Evolutionary conservation across 805 yeast species (phyloP), one percentile per base, ranked within the genome.

Genomic region (Ogataea allantospora): DNA sequence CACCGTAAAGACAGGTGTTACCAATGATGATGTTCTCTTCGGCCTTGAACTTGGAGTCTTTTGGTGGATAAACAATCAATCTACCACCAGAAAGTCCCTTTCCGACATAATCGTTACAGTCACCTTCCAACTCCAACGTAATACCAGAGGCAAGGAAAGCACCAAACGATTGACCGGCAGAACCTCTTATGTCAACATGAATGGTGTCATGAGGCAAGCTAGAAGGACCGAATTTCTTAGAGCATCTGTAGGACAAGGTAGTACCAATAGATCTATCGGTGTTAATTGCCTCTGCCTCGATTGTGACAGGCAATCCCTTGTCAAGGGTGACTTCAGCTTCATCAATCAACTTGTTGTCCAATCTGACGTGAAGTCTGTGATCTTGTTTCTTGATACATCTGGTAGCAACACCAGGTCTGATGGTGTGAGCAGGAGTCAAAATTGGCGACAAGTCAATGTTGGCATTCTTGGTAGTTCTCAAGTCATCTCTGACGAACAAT

Each of bases 141-240:
- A 91, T 81, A 71, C 99, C 99, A 5, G 95, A 82, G 33, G 98
- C 95, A 54, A 93, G 74, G 73, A 87, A 91, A 2, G 98, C 99
- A 70, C 99, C 99, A 59, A 93, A 91, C 3, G 97, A 88, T 70
- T 91, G 99, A 57, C 99, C 99, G 19, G 99, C 99, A 40, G 89
- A 83, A 48, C 99, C 99, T 57, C 72, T 74, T 41, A 86, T 77
- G 59, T 89, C 84, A 28, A 89, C 97, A 53, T 89, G 97, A 49
- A 91, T 83, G 12, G 98, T 93, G 65, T 93, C 97, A 55, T 87
- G 91, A 14, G 99, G 99, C 56, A 91, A 72, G 23, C 97, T 95
- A 46, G 77, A 70, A 57, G 89, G 96, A 48, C 99, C 99, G 60
- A 88, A 91, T 47, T 74, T 79, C 70, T 91, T 91, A 25, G 97